phyloP scores from a whole-genome alignment of 176 grass and related monocot genomes.

The Pharus latifolius region DNA sequence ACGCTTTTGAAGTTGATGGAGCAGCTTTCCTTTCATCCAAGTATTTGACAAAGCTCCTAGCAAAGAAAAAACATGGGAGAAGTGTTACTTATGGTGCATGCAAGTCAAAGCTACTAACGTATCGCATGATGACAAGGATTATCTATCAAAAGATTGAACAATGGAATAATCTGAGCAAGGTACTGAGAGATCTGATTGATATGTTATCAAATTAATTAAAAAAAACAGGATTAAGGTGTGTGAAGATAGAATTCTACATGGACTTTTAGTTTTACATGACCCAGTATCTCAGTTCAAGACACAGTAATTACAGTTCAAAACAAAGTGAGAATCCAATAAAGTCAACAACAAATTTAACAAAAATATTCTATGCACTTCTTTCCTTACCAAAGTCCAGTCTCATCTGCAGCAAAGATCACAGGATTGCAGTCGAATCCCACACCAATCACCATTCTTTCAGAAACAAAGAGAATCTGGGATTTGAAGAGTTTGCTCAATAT shows the following conservation, averaged over 20 bases:
- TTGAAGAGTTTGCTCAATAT: slow-evolving; percentile 22
- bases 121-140: not conserved
- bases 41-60: slow-evolving; percentile 84
- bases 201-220: too few species aligned
- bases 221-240: not conserved
- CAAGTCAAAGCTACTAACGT: not conserved
- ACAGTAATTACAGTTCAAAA: not conserved
- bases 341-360: not conserved
- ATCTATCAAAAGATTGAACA: not conserved
- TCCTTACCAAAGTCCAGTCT: slow-evolving; percentile 92
- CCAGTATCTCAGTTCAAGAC: not conserved
- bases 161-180: not conserved
- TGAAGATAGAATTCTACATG: not conserved
- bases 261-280: not conserved
- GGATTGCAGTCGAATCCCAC: slow-evolving; percentile 99
- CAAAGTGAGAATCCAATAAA: not conserved
- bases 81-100: not conserved
- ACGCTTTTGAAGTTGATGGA: slow-evolving; percentile 68
- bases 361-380: not conserved
- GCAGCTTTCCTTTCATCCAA: slow-evolving; percentile 74
- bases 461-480: slow-evolving; percentile 88
- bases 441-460: slow-evolving; percentile 76
- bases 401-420: slow-evolving; percentile 78
- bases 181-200: not conserved
- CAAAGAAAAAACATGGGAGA: slow-evolving; percentile 4